Conservation (phyloP, 2,329 filamentous ascomycete species). For the Hypoxylon sp. region DNA sequence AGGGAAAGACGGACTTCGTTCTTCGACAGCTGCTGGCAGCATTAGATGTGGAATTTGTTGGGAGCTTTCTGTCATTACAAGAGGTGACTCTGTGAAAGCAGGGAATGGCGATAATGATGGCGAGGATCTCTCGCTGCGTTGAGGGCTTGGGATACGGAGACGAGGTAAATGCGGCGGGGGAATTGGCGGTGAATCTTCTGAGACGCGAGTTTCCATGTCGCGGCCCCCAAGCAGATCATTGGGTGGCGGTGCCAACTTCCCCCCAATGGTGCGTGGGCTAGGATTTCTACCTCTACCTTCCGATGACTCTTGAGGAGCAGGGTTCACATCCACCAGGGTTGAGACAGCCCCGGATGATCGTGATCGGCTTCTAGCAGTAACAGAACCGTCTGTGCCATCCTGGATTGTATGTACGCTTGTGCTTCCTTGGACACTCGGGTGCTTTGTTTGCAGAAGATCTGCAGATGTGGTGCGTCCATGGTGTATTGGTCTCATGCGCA, state of each 20-base stretch:
- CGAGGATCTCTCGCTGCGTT: slow-evolving; percentile 61
- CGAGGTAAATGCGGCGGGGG: slow-evolving; percentile 51
- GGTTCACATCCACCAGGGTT: slow-evolving; percentile 54
- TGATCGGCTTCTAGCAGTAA: slow-evolving; percentile 57
- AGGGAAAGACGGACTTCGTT: slow-evolving; percentile 60
- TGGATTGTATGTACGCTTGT: slow-evolving; percentile 39
- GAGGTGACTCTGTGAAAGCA: slow-evolving; percentile 71
- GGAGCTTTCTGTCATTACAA: slow-evolving; percentile 58
- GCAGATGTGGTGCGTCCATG: slow-evolving; percentile 77
- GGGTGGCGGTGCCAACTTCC: slow-evolving; percentile 53
- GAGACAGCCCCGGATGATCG: slow-evolving; percentile 62
- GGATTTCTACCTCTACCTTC: slow-evolving; percentile 46
- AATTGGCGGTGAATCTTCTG: slow-evolving; percentile 32
- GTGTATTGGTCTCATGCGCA: slow-evolving; percentile 75
- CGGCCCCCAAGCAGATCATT: slow-evolving; percentile 35
- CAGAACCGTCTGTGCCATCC: slow-evolving; percentile 32
- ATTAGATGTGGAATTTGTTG: slow-evolving; percentile 67
- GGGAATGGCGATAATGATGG: slow-evolving; percentile 75
- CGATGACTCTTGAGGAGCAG: slow-evolving; percentile 57
- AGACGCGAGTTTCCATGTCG: slow-evolving; percentile 35
- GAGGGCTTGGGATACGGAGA: slow-evolving; percentile 64
- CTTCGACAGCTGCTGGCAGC: slow-evolving; percentile 65
- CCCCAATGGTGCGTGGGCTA: slow-evolving; percentile 49
- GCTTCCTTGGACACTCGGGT: slow-evolving; percentile 23
- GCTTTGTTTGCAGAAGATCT: slow-evolving; percentile 56